Base-by-base conservation (phyloP, 2,329 filamentous ascomycete genomes). In the Rutstroemia sp. region DNA sequence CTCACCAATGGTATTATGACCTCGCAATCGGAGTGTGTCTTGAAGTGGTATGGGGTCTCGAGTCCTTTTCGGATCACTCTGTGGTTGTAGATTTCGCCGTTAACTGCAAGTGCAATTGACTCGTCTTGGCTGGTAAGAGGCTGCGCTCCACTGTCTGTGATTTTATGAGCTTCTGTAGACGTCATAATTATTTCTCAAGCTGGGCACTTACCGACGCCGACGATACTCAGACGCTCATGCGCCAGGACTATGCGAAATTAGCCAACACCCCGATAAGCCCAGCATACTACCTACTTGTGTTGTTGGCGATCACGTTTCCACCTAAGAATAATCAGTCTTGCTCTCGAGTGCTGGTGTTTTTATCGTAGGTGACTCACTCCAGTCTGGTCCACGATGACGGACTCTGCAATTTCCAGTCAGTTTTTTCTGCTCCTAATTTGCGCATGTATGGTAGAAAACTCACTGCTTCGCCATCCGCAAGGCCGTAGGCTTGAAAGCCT, bases 21-120 rank as follows among this genome's bases (percentile, higher is more conserved):
- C 75, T 99, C 94, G 75, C 94, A 99, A 71, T 99, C 94, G 39
- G 92, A 97, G 71, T 94, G 88, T 63, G 94, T 99, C 85, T 96
- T 96, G 85, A 97, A 99, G 74, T 92, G 86, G 75, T 96, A 96
- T 39, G 85, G 82, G 59, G 79, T 83, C 75, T 90, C 90, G 67
- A 96, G 78, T 67, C 79, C 79, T 77, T 96, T 97, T 71, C 94
- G 87, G 69, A 99, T 80, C 69, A 96, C 83, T 71, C 92, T 88
- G 77, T 99, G 94, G 85, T 99, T 99, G 82, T 99, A 99, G 72
- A 99, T 99, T 74, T 99, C 94, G 75, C 94, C 94, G 75, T 99
- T 99, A 83, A 97, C 94, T 63, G 94, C 92, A 60, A 99, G 84
- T 62, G 92, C 86, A 68, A 99, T 86, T 67, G 80, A 87, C 63